Evolutionary conservation across 2,329 filamentous ascomycete genomes (phyloP), one percentile per base, ranked within the genome.

Genomic region (Periglandula ipomoeae): DNA sequence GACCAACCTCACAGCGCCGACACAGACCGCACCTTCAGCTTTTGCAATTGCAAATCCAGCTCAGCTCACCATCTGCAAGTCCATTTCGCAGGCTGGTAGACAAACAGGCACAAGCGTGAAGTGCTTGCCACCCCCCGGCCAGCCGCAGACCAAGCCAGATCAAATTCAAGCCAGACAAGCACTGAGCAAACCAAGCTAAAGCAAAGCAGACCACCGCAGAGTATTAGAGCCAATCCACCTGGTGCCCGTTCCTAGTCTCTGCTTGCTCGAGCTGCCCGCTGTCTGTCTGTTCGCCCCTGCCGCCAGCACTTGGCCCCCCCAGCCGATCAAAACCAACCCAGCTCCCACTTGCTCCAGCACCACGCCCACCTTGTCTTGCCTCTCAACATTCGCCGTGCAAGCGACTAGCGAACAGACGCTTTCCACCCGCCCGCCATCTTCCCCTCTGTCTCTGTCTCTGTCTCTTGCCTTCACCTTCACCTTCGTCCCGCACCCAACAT

Each of bases 401-500:
- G 26, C n/a, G n/a, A 24, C 41, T 27, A 5, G n/a, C 35, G 37
- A 40, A 41, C 15, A 41, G 48, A 26, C 47, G 47, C 32, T 23
- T 30, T n/a, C 27, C 37, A 32, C 17, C 24, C 35, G 38, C 26
- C 30, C 20, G 32, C 35, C 24, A 27, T 34, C 34, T 32, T 46
- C 4, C 23, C 37, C 22, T 30, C 35, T n/a, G 13, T n/a, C 30
- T n/a, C n/a, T n/a, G n/a, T n/a, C n/a, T n/a, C n/a, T n/a, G n/a
- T n/a, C n/a, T n/a, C n/a, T n/a, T n/a, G 41, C 27, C 34, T 37
- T 23, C 35, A 30, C 30, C 40, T 41, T 26, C 20, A 9, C 41
- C 41, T 27, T 32, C 41, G 19, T 19, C 41, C 47, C 37, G 43
- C 48, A 47, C 19, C 26, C 44, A 44, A 26, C 27, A 47, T 35